Base-by-base conservation (phyloP, 1,284 basidiomycete genomes). In the Stygiomarasmius scandens region DNA sequence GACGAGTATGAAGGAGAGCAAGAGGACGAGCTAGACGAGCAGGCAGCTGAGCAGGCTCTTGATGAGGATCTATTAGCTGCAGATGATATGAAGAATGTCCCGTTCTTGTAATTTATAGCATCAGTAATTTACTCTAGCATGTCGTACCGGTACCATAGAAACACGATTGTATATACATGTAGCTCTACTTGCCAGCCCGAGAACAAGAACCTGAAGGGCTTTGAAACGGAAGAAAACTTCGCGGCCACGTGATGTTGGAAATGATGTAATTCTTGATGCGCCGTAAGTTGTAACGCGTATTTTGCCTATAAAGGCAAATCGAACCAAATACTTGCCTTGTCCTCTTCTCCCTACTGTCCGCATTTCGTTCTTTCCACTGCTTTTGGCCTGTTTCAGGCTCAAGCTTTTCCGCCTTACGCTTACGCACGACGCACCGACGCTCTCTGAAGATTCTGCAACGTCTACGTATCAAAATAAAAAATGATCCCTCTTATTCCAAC, bases 71-170 rank as follows among this genome's bases (percentile, higher is more conserved):
- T 94, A 58, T 74, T 91, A 48, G 90, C 89, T 43, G 83, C 89
- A 12, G 91, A 87, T 16, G 90, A 93, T 77, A 93, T 94, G 92
- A 83, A 85, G 74, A 87, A 88, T 66, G 89, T 93, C 23, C 90
- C 90, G 22, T 93, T 90, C 71, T 72, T 88, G 68, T 89, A 69
- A 72, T 38, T n/a, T 47, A 47, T 41, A 16, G 6, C 19, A 32
- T 49, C 6, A 55, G 6, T 22, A 50, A 43, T 52, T 41, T 41
- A 41, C 50, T 8, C 19, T 50, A 14, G 22, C 19, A 23, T 47
- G 12, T 22, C 22, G 16, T 41, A 25, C 8, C 23, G n/a, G n/a
- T n/a, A n/a, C n/a, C 3, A 48, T 24, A 25, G 10, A 32, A 49
- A 27, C 48, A 27, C 24, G 24, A 29, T 19, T 25, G 27, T 32